Base-by-base conservation (phyloP, 805 yeast genomes). In the Candida pseudoglaebosa region DNA sequence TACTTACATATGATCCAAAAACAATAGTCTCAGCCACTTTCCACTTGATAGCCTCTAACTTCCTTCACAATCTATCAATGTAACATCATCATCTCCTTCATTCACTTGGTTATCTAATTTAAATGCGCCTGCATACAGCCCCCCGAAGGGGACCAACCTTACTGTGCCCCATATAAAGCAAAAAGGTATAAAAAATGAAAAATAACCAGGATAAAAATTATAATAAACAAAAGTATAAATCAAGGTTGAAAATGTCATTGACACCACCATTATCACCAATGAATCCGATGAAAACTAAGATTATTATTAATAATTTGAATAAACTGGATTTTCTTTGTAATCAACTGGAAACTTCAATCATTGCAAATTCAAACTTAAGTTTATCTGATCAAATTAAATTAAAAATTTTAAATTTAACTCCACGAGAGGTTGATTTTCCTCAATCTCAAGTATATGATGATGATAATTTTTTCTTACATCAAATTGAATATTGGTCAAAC, bases 401-500 rank as follows among this genome's bases (percentile, higher is more conserved):
- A 22, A 49, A 54, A 5, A 50, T 65, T 2, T 47, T 65, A 19
- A 62, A 59, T 35, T 42, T 56, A 15, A 42, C 43, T 5, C 31
- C 47, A 8, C 6, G 12, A 20, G 15, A 48, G 9, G 9, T 17
- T 4, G 15, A 17, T 10, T 32, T 14, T 12, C 52, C 16, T 41
- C 36, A 5, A 7, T 4, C 24, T 5, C 9, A 4, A 5, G 20
- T 21, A 7, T 42, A 47, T 4, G 48, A 44, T 4, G 52, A 50
- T 5, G 54, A 52, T 31, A 54, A 50, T 30, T 57, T 52, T 40
- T 56, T 38, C 30, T 37, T 61, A 21, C 50, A 52, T 32, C 48
- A 53, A 24, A 62, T 67, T 22, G 42, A 49, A 30, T 53, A 62
- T 46, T 68, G 71, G 71, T 58, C 67, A 17, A 59, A 56, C 29